A percentile compares a stretch with the other conserved stretches of the same genome.
These are phyloP conservation scores for Penicillium vulpinum DNA, from an alignment of 2,329 filamentous ascomycete genomes.

Conservation along the genomic window DNA sequence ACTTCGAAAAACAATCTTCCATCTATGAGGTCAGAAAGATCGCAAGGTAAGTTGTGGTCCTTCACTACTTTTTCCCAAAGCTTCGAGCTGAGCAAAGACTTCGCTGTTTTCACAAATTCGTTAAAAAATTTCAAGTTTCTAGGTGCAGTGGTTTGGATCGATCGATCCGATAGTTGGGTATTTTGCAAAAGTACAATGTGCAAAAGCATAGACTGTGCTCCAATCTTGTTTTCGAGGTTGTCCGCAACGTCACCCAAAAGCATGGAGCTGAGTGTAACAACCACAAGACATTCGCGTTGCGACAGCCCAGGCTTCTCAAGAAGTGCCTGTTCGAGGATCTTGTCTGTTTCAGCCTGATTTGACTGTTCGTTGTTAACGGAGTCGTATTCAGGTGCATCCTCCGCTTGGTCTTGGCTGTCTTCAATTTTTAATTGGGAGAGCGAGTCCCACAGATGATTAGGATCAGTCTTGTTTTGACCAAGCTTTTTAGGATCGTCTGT, in stretches of 20 bases:
- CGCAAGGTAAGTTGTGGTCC: slow-evolving; percentile 34
- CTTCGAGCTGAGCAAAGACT: slow-evolving; percentile 38
- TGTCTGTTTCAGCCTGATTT: background rate
- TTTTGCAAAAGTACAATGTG: slow-evolving; percentile 23
- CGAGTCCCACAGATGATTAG: background rate
- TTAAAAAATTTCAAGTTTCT: slow-evolving; percentile 28
- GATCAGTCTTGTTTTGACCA: background rate
- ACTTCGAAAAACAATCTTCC: slow-evolving; percentile 48
- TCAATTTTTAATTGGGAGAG: background rate
- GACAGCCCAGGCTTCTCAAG: slow-evolving; percentile 11
- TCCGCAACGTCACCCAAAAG: background rate
- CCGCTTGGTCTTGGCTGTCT: background rate
- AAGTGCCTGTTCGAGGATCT: background rate
- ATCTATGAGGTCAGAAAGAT: slow-evolving; percentile 58
- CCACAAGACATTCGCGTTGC: slow-evolving; percentile 22
- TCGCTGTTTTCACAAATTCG: slow-evolving; percentile 40
- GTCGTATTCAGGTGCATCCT: background rate
- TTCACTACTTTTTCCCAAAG: slow-evolving; percentile 37
- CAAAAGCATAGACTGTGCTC: slow-evolving; percentile 18
- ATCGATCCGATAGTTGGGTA: slow-evolving; percentile 22
- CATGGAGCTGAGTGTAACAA: slow-evolving; percentile 21
- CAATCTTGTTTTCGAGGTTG: background rate
- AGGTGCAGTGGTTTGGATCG: background rate
- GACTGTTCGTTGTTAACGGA: background rate
- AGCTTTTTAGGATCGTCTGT: background rate